Evolutionary conservation across 257 asterid species (phyloP).

Genomic region (Fraxinus cuspidata): DNA sequence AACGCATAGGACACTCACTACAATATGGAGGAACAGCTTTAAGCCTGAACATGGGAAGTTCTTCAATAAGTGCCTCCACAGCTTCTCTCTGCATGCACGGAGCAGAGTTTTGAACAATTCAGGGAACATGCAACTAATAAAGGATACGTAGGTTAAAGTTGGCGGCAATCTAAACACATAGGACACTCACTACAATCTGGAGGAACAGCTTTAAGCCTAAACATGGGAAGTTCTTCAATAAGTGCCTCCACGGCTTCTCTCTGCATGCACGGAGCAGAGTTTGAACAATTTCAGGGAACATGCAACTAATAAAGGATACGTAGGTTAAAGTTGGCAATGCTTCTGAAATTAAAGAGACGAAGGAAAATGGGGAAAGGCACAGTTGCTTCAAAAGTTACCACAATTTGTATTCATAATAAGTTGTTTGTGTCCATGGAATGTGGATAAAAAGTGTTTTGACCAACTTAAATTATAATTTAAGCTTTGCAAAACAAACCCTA

Average conservation of each 20-base stretch:
- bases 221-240: conserved; percentile 91
- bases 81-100: conserved; percentile 72
- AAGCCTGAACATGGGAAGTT: conserved; percentile 83
- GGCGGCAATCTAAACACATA: conserved; percentile 89
- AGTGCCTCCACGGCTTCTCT: conserved; percentile 96
- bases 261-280: conserved; percentile 38
- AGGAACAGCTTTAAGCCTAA: conserved; percentile 87
- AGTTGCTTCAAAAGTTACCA: too few species aligned
- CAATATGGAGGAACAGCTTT: conserved; percentile 95
- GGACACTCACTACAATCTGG: conserved; percentile 96
- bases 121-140: neutral
- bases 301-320: neutral
- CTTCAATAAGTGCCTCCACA: conserved; percentile 92
- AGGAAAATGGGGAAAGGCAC: too few species aligned
- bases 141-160: too few species aligned
- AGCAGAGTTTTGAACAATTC: conserved; percentile 1
- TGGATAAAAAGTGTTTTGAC: too few species aligned
- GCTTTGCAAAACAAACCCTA: too few species aligned
- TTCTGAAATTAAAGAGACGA: too few species aligned
- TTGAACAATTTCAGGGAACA: neutral
- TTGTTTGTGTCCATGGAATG: too few species aligned
- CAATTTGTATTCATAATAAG: too few species aligned
- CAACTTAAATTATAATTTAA: too few species aligned
- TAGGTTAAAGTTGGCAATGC: too few species aligned
- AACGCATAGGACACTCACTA: conserved; percentile 91